These are phyloP conservation scores for Lantana camara DNA, from an alignment of 257 asterid species.

Conservation along the genomic window DNA sequence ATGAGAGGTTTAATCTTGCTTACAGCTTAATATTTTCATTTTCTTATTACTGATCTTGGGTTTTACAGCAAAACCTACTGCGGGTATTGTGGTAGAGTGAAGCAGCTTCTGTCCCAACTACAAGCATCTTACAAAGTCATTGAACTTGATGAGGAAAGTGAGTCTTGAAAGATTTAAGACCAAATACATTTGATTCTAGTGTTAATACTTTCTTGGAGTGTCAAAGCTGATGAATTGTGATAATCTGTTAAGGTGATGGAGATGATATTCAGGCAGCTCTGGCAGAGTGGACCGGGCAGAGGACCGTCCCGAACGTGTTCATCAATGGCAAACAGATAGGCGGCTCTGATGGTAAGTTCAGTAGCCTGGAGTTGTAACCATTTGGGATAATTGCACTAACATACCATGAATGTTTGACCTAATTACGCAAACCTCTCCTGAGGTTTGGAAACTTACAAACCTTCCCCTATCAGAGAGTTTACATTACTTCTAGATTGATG, in stretches of 20 bases:
- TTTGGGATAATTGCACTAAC: no score
- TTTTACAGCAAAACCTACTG: slow-evolving; percentile 86
- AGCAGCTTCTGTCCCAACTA: slow-evolving; percentile 64
- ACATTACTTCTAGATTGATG: no score
- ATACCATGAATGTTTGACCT: no score
- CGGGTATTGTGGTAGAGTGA: slow-evolving; percentile 65
- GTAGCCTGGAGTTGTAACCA: no score
- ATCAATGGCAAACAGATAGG: slow-evolving; percentile 83
- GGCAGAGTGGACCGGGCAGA: slow-evolving; percentile 79
- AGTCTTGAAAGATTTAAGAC: slow-evolving; percentile 26
- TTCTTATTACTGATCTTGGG: slow-evolving; percentile 2
- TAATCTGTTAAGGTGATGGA: slow-evolving; percentile 59
- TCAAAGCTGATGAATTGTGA: neutral
- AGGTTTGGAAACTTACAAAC: no score
- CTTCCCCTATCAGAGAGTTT: no score
- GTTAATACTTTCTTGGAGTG: neutral
- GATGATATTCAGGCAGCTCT: slow-evolving; percentile 66
- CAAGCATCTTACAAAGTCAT: slow-evolving; percentile 57
- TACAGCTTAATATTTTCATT: neutral
- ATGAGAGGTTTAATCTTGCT: no score
- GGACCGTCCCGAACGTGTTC: slow-evolving; percentile 85
- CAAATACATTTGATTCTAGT: neutral
- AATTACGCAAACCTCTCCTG: no score
- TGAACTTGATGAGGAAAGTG: slow-evolving; percentile 79
- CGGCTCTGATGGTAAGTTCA: slow-evolving; percentile 73